A percentile compares a stretch with the other conserved stretches of the same genome.
These are phyloP conservation scores for Trichoderma cornu-damae DNA, from an alignment of 2,329 filamentous ascomycete species.

Conservation along the genomic window DNA sequence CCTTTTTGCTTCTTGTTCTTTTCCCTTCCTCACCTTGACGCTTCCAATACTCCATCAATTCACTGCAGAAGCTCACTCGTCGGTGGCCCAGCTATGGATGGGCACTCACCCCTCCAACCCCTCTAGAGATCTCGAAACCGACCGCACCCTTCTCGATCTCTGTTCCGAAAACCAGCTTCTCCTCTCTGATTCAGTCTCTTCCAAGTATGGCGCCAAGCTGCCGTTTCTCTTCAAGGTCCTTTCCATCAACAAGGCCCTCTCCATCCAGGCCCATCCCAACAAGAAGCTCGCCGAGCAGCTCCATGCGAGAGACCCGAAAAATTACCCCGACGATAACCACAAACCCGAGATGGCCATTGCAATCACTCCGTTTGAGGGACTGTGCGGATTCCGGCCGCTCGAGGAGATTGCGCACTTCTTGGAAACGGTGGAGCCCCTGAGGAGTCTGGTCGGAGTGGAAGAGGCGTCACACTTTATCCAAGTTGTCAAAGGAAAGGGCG, in stretches of 20 bases:
- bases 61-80: background rate
- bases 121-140: conserved; percentile 80
- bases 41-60: too few relatives aligned
- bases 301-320: conserved; percentile 78
- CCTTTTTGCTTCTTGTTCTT: too few relatives aligned
- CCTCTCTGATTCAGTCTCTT: conserved; percentile 65
- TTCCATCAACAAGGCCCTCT: conserved; percentile 90
- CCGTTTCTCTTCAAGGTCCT: conserved; percentile 98
- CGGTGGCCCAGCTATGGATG: conserved; percentile 86
- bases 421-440: conserved; percentile 50
- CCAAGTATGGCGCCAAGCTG: conserved; percentile 74
- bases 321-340: conserved; percentile 99
- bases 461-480: conserved; percentile 53
- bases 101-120: conserved; percentile 95
- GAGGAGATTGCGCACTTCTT: conserved; percentile 84
- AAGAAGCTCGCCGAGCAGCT: conserved; percentile 85
- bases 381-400: conserved; percentile 91
- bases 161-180: conserved; percentile 82
- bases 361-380: conserved; percentile 89
- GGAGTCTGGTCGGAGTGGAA: conserved; percentile 61
- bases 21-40: too few relatives aligned
- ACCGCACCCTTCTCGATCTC: conserved; percentile 79
- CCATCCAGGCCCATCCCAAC: conserved; percentile 95
- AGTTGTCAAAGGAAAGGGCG: conserved; percentile 38
- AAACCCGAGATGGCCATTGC: conserved; percentile 99